Evolutionary conservation across 2,329 filamentous ascomycete genomes (phyloP).

Genomic region (Alternaria burnsii): DNA sequence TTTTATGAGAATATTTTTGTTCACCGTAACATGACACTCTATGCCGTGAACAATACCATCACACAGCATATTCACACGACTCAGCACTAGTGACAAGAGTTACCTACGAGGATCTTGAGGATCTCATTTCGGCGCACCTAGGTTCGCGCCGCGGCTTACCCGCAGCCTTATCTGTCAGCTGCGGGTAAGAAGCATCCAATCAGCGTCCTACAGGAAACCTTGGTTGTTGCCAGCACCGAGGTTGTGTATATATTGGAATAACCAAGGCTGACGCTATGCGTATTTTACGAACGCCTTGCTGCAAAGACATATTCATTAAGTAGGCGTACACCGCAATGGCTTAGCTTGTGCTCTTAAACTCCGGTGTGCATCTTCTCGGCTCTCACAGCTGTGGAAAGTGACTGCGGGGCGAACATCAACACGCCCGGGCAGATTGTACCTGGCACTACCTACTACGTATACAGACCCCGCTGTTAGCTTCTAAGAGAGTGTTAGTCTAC

Average conservation of each 20-base stretch:
- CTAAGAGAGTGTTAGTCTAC: constrained; percentile 1
- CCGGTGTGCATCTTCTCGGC: background rate
- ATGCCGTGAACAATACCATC: background rate
- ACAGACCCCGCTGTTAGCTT: constrained; percentile 6
- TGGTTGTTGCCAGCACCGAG: background rate
- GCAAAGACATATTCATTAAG: too few relatives aligned
- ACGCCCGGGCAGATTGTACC: constrained; percentile 8
- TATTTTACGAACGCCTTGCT: background rate
- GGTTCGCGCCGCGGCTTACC: constrained; percentile 22
- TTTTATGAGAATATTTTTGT: background rate
- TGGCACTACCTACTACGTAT: background rate
- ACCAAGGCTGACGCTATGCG: background rate
- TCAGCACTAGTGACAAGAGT: constrained; percentile 4
- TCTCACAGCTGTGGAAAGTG: background rate
- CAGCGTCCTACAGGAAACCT: background rate
- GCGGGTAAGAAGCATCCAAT: constrained; percentile 13
- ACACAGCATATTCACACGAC: background rate
- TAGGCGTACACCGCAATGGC: background rate
- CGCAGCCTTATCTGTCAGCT: constrained; percentile 16
- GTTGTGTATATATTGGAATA: background rate
- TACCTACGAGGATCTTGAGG: background rate
- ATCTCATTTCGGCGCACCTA: constrained; percentile 6
- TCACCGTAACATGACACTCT: background rate
- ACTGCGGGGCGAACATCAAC: background rate
- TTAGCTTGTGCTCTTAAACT: background rate